Base-by-base conservation (phyloP, 441 rosid species). In the Aquilaria agallochum region DNA sequence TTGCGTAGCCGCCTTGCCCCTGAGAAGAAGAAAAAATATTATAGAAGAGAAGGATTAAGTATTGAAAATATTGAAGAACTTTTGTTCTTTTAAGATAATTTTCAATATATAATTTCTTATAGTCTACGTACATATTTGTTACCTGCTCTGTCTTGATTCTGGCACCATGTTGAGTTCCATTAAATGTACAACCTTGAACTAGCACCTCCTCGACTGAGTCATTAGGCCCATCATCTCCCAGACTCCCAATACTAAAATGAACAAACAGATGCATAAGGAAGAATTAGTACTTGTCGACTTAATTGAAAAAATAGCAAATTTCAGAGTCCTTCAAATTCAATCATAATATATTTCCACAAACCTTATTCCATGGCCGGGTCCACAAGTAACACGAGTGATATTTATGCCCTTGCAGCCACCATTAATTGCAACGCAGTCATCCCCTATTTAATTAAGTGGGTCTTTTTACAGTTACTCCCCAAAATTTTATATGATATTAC, bases 351-450 rank as follows among this genome's bases (percentile, higher is more conserved):
- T 2, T 6, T 20, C 4, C 2, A 46, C 45, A 15, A 15, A 80
- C 80, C 79, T 76, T 13, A 83, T 78, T 4, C 83, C 88, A 45
- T 83, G 85, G 32, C 81, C 83, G 0, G 84, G 83, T 31, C 88
- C 88, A 3, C 88, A 83, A 2, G 46, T 5, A 48, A 83, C 62
- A 1, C 51, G 15, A 8, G 65, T 68, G 54, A 83, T 67, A 12
- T 64, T 72, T 40, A 83, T 52, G 1, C 27, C 3, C 4, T 69
- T 56, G 30, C 63, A 53, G 12, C 55, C 68, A 0, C 59, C 71
- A 4, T 78, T 78, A n/a, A 83, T 63, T 0, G 79, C 83, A 7
- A 80, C 49, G 56, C 88, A 80, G 50, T 80, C 88, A 67, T 80
- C 88, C 4, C 84, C 81, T 75, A 5, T 4, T 0, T 3, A 36